phyloP scores from a whole-genome alignment of 176 grass and related monocot genomes.

The Rhipidocladum racemiflorum region DNA sequence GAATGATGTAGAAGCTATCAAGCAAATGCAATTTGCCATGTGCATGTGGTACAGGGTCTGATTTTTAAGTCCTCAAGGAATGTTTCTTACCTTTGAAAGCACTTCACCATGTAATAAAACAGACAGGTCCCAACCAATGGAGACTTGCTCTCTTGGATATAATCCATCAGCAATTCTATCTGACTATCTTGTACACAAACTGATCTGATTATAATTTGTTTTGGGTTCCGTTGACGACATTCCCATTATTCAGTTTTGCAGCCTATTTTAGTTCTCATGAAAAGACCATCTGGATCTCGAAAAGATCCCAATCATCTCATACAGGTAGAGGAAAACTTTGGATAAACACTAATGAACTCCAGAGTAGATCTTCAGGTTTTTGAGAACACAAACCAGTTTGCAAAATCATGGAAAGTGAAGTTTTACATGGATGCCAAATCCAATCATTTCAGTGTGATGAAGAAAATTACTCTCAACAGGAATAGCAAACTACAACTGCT shows the following conservation, averaged over 20 bases:
- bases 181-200: background rate
- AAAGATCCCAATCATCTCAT: background rate
- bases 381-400: background rate
- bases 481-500: constrained; percentile 2
- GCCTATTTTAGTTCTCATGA: background rate
- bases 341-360: background rate
- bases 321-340: background rate
- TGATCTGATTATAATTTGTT: background rate
- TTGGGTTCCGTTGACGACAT: background rate
- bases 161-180: background rate
- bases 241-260: background rate
- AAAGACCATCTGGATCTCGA: background rate
- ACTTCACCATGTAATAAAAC: background rate
- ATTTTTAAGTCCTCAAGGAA: background rate
- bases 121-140: background rate
- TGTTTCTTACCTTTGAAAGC: constrained; percentile 23
- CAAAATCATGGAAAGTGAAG: background rate
- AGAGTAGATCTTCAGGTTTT: background rate
- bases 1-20: background rate
- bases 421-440: background rate
- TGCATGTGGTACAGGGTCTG: background rate
- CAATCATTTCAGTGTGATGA: background rate
- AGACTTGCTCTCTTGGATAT: background rate
- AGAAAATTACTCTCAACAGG: background rate
- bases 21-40: background rate